Base-by-base conservation (phyloP, 805 yeast species). In the Grigorovia humatica region DNA sequence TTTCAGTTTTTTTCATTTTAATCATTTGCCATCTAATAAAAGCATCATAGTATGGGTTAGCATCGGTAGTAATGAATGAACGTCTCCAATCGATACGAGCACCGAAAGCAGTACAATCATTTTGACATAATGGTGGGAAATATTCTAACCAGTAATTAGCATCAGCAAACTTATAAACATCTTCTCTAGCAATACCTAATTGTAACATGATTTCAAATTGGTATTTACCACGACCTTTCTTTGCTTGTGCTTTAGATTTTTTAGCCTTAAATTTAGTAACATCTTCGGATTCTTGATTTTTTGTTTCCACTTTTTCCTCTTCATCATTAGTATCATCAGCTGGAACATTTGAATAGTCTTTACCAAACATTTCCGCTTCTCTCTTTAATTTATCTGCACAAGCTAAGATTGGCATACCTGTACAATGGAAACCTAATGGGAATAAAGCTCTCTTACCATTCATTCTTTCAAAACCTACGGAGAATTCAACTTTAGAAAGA, bases 61-160 rank as follows among this genome's bases (percentile, higher is more conserved):
- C 85, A 64, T 91, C 97, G 30, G 99, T 93, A 58, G 99, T 93
- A 60, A 93, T 83, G 73, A 85, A 81, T 41, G 96, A 86, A 69
- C 99, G 83, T 75, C 99, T 83, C 99, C 99, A 93, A 72, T 93
- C 99, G 57, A 93, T 88, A 70, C 96, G 83, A 47, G 95, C 86
- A 65, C 99, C 99, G 58, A 93, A 79, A 23, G 74, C 68, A 54
- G 79, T 75, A 64, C 95, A 93, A 69, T 91, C 93, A 46, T 72
- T 72, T 71, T 87, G 80, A 66, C 90, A 87, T 61, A 86, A 74
- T 48, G 95, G 95, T 55, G 99, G 98, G 84, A 93, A 93, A 70
- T 77, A 86, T 55, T 79, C 72, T 55, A 93, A 79, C 98, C 99
- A 93, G 71, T 89, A 78, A 58, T 76, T 74, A n/a, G 96, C 83